phyloP scores from a whole-genome alignment of 345 rosid species.

The Eutrema heterophyllum region DNA sequence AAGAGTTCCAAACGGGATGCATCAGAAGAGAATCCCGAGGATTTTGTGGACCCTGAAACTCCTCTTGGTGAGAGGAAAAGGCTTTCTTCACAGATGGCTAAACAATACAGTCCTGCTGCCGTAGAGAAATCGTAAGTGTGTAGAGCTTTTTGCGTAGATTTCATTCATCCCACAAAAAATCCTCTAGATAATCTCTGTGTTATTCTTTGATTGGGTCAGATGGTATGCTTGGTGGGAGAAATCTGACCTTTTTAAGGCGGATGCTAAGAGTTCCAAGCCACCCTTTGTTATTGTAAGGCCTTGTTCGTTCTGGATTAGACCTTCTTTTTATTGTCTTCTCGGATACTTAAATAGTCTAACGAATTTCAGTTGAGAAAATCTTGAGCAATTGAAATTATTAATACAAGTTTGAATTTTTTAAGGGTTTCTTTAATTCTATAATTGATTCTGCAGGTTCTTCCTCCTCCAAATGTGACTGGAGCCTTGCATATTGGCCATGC shows the following conservation, averaged over 20 bases:
- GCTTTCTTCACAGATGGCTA: constrained; percentile 81
- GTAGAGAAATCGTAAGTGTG: constrained; percentile 83
- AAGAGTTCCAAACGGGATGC: constrained; percentile 57
- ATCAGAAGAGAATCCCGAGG: constrained; percentile 61
- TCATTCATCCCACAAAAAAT: not conserved
- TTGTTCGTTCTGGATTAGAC: not conserved
- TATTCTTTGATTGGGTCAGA: constrained; percentile 36
- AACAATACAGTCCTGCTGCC: constrained; percentile 67
- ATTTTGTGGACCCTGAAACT: constrained; percentile 76
- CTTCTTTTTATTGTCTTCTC: constrained; percentile 6
- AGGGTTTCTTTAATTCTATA: not conserved
- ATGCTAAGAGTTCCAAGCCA: constrained; percentile 69
- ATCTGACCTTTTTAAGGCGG: constrained; percentile 61
- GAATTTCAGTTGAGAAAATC: not conserved
- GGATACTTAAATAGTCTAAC: not conserved
- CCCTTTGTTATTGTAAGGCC: constrained; percentile 69
- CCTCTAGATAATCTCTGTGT: not conserved
- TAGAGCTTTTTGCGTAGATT: not conserved
- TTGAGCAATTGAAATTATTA: not conserved
- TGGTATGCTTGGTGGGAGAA: constrained; percentile 98
- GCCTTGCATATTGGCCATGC: constrained; percentile 98
- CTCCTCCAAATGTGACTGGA: constrained; percentile 99
- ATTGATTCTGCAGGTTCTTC: constrained; percentile 61
- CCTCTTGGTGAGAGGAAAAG: constrained; percentile 67
- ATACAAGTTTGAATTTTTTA: not conserved